Conservation (phyloP, 2,329 filamentous ascomycete species). For the Fusarium circinatum region DNA sequence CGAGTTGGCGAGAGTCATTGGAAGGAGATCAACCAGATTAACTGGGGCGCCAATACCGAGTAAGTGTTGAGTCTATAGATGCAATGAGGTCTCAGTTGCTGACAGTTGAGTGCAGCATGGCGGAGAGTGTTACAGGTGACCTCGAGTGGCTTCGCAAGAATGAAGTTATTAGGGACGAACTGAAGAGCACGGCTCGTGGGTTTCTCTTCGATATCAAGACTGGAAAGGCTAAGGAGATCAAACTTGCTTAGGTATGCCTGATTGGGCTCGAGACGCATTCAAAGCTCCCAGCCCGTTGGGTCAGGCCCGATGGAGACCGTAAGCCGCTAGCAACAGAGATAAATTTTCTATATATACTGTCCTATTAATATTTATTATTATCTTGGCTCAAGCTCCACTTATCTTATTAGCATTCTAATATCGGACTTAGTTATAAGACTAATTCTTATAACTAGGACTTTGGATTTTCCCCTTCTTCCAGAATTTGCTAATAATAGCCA, state of each 20-base stretch:
- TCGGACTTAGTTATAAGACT: too few relatives aligned
- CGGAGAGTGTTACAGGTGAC: background rate
- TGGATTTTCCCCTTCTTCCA: too few relatives aligned
- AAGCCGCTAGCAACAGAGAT: too few relatives aligned
- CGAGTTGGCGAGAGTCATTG: background rate
- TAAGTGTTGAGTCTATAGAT: background rate
- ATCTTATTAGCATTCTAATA: too few relatives aligned
- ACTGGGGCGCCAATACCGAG: background rate
- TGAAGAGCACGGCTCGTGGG: fast-evolving
- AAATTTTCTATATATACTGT: too few relatives aligned
- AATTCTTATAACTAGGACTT: too few relatives aligned
- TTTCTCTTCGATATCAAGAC: background rate
- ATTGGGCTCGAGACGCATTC: background rate
- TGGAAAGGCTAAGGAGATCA: background rate
- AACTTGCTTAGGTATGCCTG: background rate
- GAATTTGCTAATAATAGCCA: too few relatives aligned
- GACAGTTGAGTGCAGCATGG: background rate
- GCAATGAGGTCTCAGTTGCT: fast-evolving
- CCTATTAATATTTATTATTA: too few relatives aligned
- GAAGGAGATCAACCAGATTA: background rate
- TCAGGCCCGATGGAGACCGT: background rate
- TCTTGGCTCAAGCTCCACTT: too few relatives aligned
- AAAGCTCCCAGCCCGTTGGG: background rate
- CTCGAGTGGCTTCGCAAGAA: background rate
- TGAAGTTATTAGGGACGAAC: background rate